phyloP scores from a whole-genome alignment of 208 protist species.

The Entamoeba histolytica region DNA sequence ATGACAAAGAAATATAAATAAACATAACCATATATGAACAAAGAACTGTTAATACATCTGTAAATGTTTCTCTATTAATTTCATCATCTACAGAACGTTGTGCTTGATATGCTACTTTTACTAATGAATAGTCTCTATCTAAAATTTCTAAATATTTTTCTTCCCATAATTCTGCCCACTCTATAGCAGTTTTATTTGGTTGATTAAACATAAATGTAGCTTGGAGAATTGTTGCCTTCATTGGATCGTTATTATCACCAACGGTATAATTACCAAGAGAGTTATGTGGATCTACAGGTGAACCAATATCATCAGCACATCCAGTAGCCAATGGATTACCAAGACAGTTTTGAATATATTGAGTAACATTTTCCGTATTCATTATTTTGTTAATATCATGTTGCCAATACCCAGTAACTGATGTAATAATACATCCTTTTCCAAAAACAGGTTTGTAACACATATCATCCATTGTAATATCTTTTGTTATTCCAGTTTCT shows the following conservation, averaged over 20 bases:
- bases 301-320: no score
- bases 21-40: constrained; percentile 41
- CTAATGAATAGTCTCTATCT: neutral
- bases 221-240: neutral
- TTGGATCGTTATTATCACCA: neutral
- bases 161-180: neutral
- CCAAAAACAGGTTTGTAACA: neutral
- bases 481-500: neutral
- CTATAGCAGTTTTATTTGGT: neutral
- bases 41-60: constrained; percentile 33
- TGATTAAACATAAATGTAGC: neutral
- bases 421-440: neutral
- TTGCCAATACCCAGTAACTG: no score
- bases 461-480: neutral
- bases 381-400: no score
- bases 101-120: neutral
- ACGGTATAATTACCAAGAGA: neutral
- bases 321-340: no score
- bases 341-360: no score
- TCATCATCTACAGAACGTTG: constrained; percentile 40
- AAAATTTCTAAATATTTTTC: neutral
- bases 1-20: constrained; percentile 36
- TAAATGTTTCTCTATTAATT: constrained; percentile 17
- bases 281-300: neutral
- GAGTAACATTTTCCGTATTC: no score